Base-by-base conservation (phyloP, 148 eudicot species). In the Beta vulgaris region DNA sequence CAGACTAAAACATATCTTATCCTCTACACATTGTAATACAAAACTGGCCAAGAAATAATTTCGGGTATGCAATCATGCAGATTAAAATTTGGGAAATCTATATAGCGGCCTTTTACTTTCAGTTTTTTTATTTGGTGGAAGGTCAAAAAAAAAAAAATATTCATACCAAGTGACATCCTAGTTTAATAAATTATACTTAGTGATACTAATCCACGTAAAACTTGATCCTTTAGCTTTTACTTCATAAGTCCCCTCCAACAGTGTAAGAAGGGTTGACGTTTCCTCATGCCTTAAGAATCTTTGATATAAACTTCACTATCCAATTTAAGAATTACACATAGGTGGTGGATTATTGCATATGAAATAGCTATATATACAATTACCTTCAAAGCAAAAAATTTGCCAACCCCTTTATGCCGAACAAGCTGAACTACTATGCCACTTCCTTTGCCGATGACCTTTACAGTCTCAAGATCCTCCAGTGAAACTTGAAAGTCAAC, bases 381-480 rank as follows among this genome's bases (percentile, higher is more conserved):
- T 77, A 94, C 98, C 98, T 94, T 94, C 83, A 94, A 81, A 76
- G 98, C 98, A 86, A 91, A 94, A 48, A 92, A 80, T 23, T 82
- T 92, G 70, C 96, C 98, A 37, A 81, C 90, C 98, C 97, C 90
- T 80, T 94, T 94, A 77, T 94, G 97, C 77, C 96, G 97, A 75
- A 91, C 98, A 82, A 94, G 97, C 80, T 94, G 98, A 77, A 94
- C 98, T 37, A 94, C 93, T 77, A 97, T 97, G 32, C 98, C 98
- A 86, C 94, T 88, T 76, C 98, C 98, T 72, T 93, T 93, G 31
- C 98, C 98, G 64, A 93, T 93, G 76, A 93, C 98, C 85, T 94
- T 92, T 69, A 94, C 83, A 63, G 98, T 85, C 88, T 94, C 98
- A 59, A 94, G 98, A 74, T 94, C 98, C 86, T 94, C 98, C 80